Evolutionary conservation across 345 rosid species (phyloP).

Genomic region (Salix brachista): DNA sequence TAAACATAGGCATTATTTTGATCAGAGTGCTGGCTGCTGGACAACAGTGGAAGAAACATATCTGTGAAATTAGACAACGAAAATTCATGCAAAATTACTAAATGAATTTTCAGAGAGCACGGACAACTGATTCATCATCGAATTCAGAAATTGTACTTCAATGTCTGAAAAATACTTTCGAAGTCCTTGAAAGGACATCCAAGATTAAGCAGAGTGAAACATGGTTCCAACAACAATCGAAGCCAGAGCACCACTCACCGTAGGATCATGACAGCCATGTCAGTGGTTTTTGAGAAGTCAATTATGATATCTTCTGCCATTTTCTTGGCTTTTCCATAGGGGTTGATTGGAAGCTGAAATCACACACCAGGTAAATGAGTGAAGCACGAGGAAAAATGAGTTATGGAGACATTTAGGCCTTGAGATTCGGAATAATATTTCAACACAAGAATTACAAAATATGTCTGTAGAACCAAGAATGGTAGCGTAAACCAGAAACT

Average conservation of each 20-base stretch:
- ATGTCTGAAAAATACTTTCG: background rate
- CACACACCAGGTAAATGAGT: slow-evolving; percentile 4
- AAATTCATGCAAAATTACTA: background rate
- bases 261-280: slow-evolving; percentile 91
- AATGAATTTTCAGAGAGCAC: background rate
- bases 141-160: background rate
- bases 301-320: slow-evolving; percentile 97
- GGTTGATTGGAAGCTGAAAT: slow-evolving; percentile 79
- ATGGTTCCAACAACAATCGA: background rate
- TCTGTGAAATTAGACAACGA: background rate
- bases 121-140: background rate
- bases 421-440: background rate
- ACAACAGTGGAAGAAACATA: background rate
- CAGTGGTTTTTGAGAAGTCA: slow-evolving; percentile 79
- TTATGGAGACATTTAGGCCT: background rate
- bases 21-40: background rate
- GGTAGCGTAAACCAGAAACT: background rate
- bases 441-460: background rate
- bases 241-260: slow-evolving; percentile 41
- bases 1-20: background rate
- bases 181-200: background rate
- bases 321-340: slow-evolving; percentile 96
- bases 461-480: background rate
- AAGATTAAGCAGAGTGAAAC: background rate
- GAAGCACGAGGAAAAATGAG: background rate